Evolutionary conservation across 2,329 filamentous ascomycete genomes (phyloP), one percentile per base, ranked within the genome.

Genomic region (Dothideomycetes sp.): DNA sequence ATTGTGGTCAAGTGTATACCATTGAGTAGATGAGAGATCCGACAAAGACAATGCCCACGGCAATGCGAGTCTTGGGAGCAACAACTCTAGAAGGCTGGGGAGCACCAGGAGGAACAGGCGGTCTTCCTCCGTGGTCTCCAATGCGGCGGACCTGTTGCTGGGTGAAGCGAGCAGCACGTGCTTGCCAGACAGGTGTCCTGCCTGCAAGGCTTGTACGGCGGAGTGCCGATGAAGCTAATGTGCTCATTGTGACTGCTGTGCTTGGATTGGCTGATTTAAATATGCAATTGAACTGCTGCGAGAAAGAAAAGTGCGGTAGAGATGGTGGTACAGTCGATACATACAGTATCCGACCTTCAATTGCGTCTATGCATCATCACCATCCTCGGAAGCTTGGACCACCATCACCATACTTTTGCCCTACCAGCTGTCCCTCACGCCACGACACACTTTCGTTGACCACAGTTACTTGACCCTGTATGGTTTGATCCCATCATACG

Each of bases 21-120:
- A 78, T 74, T 43, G 71, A 74, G 62, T 78, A 79, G 33, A 72
- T 62, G 28, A 80, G 49, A 6, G 71, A 64, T 18, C 68, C 64
- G 31, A 70, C 63, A 48, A 76, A 65, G 45, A 71, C 68, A 38
- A 78, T 51, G 44, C 70, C 68, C 7, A 64, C 56, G 2, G 61
- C 59, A 33, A 69, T 48, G 24, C 65, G 54, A 24, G 65, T 64
- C 53, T 67, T 63, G 33, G 64, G 63, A 47, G 53, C 52, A 43
- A 55, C 53, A 30, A 60, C 53, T 49, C 53, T 45, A 49, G 32
- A 36, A n/a, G 33, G 33, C 33, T 43, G 32, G 13, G 32, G 33
- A n/a, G 40, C 22, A 25, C 40, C 40, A 31, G 40, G 40, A 36
- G 40, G 40, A n/a, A 36, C 18, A 13, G 32, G 32, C n/a, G 40